Evolutionary conservation across 345 rosid genomes (phyloP), one percentile per base, ranked within the genome.

Genomic region (Citrus mangshanensis): DNA sequence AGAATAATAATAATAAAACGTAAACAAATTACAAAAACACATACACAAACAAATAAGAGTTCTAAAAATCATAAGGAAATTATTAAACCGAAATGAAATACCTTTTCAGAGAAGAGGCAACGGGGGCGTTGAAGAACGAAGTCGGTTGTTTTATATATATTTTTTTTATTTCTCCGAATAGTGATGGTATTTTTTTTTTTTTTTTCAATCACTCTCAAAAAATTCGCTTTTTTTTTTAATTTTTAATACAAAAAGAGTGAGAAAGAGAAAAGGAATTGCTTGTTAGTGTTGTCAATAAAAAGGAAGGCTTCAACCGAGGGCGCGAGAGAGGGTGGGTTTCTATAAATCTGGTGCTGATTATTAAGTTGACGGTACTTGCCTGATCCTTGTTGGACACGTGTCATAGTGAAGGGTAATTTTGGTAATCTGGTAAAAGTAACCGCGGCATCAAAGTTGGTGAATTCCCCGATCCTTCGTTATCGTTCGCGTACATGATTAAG

Each of bases 111-210:
- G 82, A 77, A 62, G 66, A 81, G 77, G 54, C 24, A 28, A 13
- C 72, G 68, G 67, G 82, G 81, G 21, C 76, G 81, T 73, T 76
- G 83, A 74, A 37, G 75, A 72, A 63, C 37, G 40, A 46, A 38
- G 34, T 19, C 32, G 32, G 69, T 80, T 80, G 61, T 67, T 19
- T 58, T 19, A 10, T 42, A 24, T 34, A 14, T 58, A 0, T 62
- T 30, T 32, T 6, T 68, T 63, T 18, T 28, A 37, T 42, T 75
- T 42, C 25, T 51, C 70, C 13, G 62, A 64, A 74, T 62, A 42
- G 19, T 74, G 35, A 19, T 28, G 14, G 40, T 55, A 0, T 18
- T 49, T 73, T 42, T 59, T 67, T 54, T 54, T 55, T 67, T 54
- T 55, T 40, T 61, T 19, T 42, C 7, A 46, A 22, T 18, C 27